phyloP scores from a whole-genome alignment of 164 flowering plant species.

The Magnolia sinica region DNA sequence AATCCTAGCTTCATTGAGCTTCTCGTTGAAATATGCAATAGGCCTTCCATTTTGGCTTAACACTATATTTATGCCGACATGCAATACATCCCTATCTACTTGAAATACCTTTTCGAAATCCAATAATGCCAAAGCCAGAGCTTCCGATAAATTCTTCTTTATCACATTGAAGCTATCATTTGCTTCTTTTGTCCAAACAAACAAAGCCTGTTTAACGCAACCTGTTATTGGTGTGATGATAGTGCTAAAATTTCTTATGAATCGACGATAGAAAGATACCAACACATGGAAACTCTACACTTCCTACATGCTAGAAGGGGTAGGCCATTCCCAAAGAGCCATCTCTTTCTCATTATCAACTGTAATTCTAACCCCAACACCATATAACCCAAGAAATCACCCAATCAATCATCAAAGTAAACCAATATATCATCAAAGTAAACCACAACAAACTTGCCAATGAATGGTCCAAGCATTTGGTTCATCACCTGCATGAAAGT shows the following conservation, averaged over 20 bases:
- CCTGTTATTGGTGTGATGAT: background rate
- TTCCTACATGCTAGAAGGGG: background rate
- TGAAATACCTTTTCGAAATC: background rate
- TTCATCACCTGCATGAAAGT: slow-evolving; percentile 1
- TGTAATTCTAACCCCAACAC: background rate
- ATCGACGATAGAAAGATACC: background rate
- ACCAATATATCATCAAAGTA: slow-evolving; percentile 1
- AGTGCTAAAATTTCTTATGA: background rate
- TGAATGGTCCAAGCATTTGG: background rate
- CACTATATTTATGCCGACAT: background rate
- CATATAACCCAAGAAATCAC: background rate
- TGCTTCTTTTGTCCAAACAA: background rate
- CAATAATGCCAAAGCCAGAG: background rate
- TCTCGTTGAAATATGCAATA: background rate
- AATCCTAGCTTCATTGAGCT: background rate
- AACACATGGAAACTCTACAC: background rate
- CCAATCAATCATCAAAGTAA: background rate
- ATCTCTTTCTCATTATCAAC: background rate
- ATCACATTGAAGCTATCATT: background rate
- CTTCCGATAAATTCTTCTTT: background rate
- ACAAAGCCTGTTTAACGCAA: background rate
- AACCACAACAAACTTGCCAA: slow-evolving; percentile 1
- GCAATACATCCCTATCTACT: background rate
- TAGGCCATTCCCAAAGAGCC: background rate
- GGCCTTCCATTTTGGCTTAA: background rate